Percentiles rank a stretch among this genome's conserved stretches.
Evolutionary conservation across 345 rosid genomes (phyloP).

Genomic region (Trapa bicornis): DNA sequence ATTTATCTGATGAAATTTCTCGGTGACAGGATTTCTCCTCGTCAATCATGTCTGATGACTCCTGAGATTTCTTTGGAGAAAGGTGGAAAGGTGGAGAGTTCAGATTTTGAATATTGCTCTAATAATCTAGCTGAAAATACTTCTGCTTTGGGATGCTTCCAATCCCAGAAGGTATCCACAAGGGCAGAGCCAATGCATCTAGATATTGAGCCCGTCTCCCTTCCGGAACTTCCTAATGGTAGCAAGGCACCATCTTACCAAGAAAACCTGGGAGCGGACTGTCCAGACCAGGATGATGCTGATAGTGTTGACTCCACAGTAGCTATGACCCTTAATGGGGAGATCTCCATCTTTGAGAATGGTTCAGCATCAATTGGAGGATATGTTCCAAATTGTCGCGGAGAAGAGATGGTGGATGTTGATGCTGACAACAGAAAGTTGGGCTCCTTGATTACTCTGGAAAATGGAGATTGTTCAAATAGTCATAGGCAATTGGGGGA

Average conservation of each 20-base stretch:
- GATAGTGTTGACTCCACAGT: neutral
- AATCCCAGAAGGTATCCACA: conserved; percentile 13
- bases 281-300: neutral
- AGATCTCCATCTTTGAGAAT: conserved; percentile 1
- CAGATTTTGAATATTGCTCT: conserved; percentile 16
- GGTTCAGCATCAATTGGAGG: neutral
- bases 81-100: conserved; percentile 16
- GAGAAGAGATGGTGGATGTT: conserved; percentile 5
- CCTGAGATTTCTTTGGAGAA: conserved; percentile 23
- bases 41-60: conserved; percentile 37
- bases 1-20: conserved; percentile 6
- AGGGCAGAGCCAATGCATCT: conserved; percentile 9
- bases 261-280: neutral
- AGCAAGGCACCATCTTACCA: neutral
- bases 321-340: neutral
- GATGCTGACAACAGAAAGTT: conserved; percentile 11
- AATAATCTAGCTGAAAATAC: conserved; percentile 18
- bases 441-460: conserved; percentile 15
- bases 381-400: conserved; percentile 1
- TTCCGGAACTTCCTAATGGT: neutral
- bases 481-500: conserved; percentile 5
- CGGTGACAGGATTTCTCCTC: conserved; percentile 39
- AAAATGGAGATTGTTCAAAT: conserved; percentile 9
- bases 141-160: conserved; percentile 18
- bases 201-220: neutral